Base-by-base conservation (phyloP, 495 filamentous ascomycete species). In the Pseudevernia furfuracea region DNA sequence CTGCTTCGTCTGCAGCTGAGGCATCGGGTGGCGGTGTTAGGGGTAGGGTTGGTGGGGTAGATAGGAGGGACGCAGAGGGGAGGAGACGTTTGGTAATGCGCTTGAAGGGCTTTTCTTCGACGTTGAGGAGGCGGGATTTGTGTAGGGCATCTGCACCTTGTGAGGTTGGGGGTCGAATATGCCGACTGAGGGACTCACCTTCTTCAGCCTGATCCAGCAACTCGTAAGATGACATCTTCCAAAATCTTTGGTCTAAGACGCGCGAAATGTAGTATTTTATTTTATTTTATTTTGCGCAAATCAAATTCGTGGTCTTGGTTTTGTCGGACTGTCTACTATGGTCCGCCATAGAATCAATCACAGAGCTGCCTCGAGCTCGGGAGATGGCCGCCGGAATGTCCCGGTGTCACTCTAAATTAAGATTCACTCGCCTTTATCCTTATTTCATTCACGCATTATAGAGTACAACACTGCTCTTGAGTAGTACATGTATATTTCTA, bases 31-130 rank as follows among this genome's bases (percentile, higher is more conserved):
- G 86, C 52, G 90, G 88, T 19, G 87, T 89, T 49, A 83, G 84
- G 4, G 83, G 84, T 37, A 87, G 83, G 25, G 79, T 79, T 38
- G 77, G 76, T 41, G 79, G 79, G 12, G 78, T 76, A 60, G 78
- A 75, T 23, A 83, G 74, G 37, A 89, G 77, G 4, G 85, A 83
- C 58, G 86, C 80, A 8, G 89, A 80, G 38, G 84, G 80, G 34
- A 88, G 77, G 15, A 96, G 83, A 49, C 89, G 86, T 76, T 91
- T 91, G 14, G 88, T 87, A 59, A 98, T 84, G 58, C 93, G 90
- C 74, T 90, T 89, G 83, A 93, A 97, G 4, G 91, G 91, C 60
- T 91, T 91, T 71, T 95, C 89, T 81, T 98, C 94, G 68, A 97
- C 88, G 68, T 86, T 87, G 41, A 97, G 83, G 30, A 96, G 90